Base-by-base conservation (phyloP, 139 green algal species). In the Ettlia oleoabundans region DNA sequence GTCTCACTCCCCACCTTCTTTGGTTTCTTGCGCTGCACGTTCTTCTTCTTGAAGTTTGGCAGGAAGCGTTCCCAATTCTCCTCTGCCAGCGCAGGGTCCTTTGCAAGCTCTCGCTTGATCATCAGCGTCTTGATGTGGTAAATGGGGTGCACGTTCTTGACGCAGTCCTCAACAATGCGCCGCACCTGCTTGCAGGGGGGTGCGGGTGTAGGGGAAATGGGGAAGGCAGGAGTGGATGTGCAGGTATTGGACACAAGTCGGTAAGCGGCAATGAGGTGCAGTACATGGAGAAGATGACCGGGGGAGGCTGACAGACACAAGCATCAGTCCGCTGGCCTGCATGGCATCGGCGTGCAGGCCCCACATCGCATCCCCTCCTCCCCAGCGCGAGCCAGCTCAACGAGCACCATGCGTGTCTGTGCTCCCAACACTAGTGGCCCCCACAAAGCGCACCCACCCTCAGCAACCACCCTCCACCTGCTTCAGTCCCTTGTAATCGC, bases 11-110 rank as follows among this genome's bases (percentile, higher is more conserved):
- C 64, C 30, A 90, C 81, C 82, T 94, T 94, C 70, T 85, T 79
- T 24, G 92, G 90, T 86, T 98, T 98, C 76, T 92, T 92, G 19
- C 92, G 88, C 90, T 97, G 89, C 9, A 99, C 95, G 85, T 99
- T 99, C 92, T 98, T 98, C 91, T 98, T 98, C 87, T 98, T 98
- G 91, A 99, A 99, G 69, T 98, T 99, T 61, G 97, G 97, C 80
- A 99, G 86, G 86, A 99, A 99, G 73, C 97, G 90, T 37, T 99
- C 94, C 97, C 97, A 99, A 82, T 95, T 97, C 79, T 99, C 95
- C 0, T 93, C 72, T 6, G 89, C 42, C 0, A 77, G 78, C 28
- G 78, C 66, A 4, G 78, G 78, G 75, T 81, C 75, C 58, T 81
- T 81, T 38, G 75, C 75, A 64, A 99, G 91, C 88, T 99, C 97